Conservation (phyloP, 1,139 yeast genomes). For the Pichia sp. region DNA sequence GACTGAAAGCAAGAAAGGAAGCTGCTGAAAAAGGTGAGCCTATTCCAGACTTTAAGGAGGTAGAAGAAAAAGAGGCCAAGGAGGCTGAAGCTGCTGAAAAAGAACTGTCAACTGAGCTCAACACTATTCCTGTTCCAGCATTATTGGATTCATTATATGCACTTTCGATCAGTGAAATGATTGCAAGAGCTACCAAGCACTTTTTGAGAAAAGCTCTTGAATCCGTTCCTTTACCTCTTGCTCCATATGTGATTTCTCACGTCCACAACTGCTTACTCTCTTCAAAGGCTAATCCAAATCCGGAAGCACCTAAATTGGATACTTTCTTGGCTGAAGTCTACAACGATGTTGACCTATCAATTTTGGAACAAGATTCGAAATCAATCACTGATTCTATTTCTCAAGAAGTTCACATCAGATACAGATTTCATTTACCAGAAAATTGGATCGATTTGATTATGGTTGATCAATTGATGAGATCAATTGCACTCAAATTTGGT, state of each 20-base stretch:
- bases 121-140: slow-evolving; percentile 41
- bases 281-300: slow-evolving; percentile 38
- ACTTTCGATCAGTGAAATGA: slow-evolving; percentile 61
- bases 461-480: slow-evolving; percentile 56
- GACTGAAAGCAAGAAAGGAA: slow-evolving; percentile 33
- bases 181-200: slow-evolving; percentile 78
- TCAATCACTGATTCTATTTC: slow-evolving; percentile 42
- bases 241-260: slow-evolving; percentile 60
- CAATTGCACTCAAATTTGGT: slow-evolving; percentile 74
- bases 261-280: slow-evolving; percentile 73
- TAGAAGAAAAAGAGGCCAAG: slow-evolving; percentile 34
- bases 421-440: slow-evolving; percentile 53
- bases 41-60: slow-evolving; percentile 28
- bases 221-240: slow-evolving; percentile 49
- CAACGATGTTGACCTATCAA: slow-evolving; percentile 38
- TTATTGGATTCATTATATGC: slow-evolving; percentile 44
- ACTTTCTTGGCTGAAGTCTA: slow-evolving; percentile 43
- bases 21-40: slow-evolving; percentile 40
- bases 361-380: slow-evolving; percentile 39
- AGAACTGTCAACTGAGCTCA: slow-evolving; percentile 34
- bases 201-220: slow-evolving; percentile 50
- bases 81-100: slow-evolving; percentile 37
- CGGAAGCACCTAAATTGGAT: slow-evolving; percentile 38
- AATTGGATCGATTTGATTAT: slow-evolving; percentile 42
- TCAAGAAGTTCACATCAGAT: slow-evolving; percentile 53